Base-by-base conservation (phyloP, 139 green algal genomes). In the Ulvella scutata region DNA sequence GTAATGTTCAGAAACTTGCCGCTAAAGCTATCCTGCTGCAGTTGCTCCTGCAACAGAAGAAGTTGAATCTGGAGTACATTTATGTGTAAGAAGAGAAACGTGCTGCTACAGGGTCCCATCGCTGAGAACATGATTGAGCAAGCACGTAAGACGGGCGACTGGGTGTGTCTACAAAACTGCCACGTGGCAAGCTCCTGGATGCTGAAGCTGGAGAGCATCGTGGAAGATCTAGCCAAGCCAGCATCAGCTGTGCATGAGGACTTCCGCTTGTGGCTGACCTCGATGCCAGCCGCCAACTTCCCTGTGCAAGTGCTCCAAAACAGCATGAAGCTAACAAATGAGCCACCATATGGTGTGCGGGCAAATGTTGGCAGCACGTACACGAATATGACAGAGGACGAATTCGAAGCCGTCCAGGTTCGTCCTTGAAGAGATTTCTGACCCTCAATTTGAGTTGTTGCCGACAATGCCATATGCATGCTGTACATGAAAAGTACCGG, bases 111-210 rank as follows among this genome's bases (percentile, higher is more conserved):
- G 72, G 72, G 72, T 13, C 26, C 81, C 20, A 87, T 91, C 72
- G 86, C 86, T 3, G 85, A 89, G 78, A 86, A 82, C 77, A 79
- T 88, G 4, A 86, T 95, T 17, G 67, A 77, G 34, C 80, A 90
- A 38, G 77, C 79, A 3, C 35, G 31, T n/a, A 78, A 80, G 62
- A 78, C 36, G 33, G 90, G 90, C 10, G 82, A 93, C 79, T 96
- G 91, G 91, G 86, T 96, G 74, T 90, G 81, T 73, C 85, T 96
- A 34, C 90, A 95, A 83, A 96, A 96, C 84, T 96, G 90, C 85
- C 90, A 96, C 79, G 82, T 96, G 34, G 90, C 90, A 0, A 84
- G 77, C 17, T 87, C 76, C 37, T 96, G 89, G 88, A 92, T 96
- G 88, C 81, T 82, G 35, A 74, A 81, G 3, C 74, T 90, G 44